Evolutionary conservation across 257 asterid genomes (phyloP).

Genomic region (Pogostemon cablin): DNA sequence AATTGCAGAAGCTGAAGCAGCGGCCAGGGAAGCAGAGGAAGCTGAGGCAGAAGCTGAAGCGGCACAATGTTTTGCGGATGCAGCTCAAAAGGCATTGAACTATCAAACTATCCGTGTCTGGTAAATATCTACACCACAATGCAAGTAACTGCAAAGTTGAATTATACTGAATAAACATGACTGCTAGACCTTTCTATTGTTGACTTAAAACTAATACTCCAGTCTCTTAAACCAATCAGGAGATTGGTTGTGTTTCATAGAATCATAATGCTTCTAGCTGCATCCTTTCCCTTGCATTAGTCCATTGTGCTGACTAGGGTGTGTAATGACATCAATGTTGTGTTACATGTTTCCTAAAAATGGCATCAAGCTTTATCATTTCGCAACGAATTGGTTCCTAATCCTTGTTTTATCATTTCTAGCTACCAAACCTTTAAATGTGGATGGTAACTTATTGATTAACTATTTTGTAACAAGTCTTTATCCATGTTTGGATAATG

Average conservation of each 20-base stretch:
- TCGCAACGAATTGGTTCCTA: background rate
- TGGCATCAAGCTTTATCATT: background rate
- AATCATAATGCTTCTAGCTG: too few species aligned
- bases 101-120: slow-evolving; percentile 65
- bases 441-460: background rate
- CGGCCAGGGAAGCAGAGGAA: slow-evolving; percentile 89
- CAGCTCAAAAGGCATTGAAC: slow-evolving; percentile 60
- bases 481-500: background rate
- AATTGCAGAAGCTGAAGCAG: slow-evolving; percentile 80
- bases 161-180: background rate
- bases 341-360: background rate
- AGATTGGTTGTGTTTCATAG: background rate
- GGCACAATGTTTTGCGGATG: slow-evolving; percentile 82
- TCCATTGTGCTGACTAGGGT: background rate
- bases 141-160: slow-evolving; percentile 1
- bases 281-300: background rate
- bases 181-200: background rate
- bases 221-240: background rate
- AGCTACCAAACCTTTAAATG: background rate
- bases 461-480: background rate
- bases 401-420: background rate
- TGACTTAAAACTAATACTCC: background rate
- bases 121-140: slow-evolving; percentile 40
- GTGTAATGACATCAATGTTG: background rate
- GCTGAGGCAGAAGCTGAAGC: slow-evolving; percentile 96